These are phyloP conservation scores for Phytophthora pseudosyringae DNA, from an alignment of 352 stramenopile genomes.

Conservation along the genomic window DNA sequence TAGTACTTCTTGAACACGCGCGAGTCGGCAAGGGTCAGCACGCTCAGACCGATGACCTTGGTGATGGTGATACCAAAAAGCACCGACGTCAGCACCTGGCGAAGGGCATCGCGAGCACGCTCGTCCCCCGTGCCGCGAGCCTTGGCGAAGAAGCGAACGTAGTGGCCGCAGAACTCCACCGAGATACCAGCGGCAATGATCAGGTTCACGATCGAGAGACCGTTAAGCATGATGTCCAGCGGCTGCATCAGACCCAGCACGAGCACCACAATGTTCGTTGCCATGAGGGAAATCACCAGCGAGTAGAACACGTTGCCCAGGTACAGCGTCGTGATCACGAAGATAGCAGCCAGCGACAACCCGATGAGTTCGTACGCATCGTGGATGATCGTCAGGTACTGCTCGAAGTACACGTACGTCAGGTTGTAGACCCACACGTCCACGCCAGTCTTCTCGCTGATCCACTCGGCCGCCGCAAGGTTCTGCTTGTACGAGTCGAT, in stretches of 20 bases:
- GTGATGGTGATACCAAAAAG: conserved; percentile 89
- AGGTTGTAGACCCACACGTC: conserved; percentile 63
- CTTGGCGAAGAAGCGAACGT: conserved; percentile 72
- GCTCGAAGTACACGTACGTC: conserved; percentile 69
- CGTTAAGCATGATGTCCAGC: conserved; percentile 75
- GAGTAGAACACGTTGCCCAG: conserved; percentile 53
- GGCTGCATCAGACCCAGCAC: conserved; percentile 65
- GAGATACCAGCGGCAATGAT: conserved; percentile 78
- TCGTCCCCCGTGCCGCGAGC: conserved; percentile 41
- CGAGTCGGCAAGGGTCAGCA: conserved; percentile 80
- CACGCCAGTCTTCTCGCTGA: conserved; percentile 59
- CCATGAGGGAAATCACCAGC: conserved; percentile 48
- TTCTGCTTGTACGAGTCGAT: conserved; percentile 68
- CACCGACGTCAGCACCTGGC: conserved; percentile 64
- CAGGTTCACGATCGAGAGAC: conserved; percentile 85
- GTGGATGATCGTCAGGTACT: conserved; percentile 63
- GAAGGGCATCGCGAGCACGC: conserved; percentile 54
- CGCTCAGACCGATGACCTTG: conserved; percentile 80
- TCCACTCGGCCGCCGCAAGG: conserved; percentile 50
- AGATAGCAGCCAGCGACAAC: conserved; percentile 50
- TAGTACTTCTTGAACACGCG: conserved; percentile 90
- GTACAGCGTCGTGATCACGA: conserved; percentile 58
- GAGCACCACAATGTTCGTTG: conserved; percentile 56
- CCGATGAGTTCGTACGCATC: conserved; percentile 62
- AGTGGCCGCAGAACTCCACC: conserved; percentile 86